These are phyloP conservation scores for Chaetomium sp. DNA, from an alignment of 2,329 filamentous ascomycete genomes.

Conservation along the genomic window DNA sequence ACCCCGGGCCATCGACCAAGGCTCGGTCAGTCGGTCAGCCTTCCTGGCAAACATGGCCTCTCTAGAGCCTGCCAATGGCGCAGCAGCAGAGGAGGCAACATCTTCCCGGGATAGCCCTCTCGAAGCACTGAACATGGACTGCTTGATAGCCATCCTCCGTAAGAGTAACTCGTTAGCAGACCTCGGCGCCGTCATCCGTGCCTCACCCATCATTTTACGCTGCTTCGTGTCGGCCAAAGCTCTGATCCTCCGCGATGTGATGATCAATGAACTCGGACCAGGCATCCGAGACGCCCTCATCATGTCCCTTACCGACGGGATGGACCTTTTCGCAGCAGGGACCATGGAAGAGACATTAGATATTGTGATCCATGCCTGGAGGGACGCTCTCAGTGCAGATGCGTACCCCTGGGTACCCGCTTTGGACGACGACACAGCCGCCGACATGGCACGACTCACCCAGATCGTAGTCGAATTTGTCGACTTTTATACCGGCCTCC, in stretches of 20 bases:
- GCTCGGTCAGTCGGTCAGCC: too few species aligned
- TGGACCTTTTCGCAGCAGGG: background rate
- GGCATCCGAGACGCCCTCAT: background rate
- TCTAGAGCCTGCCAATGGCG: background rate
- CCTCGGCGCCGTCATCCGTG: slow-evolving; percentile 3
- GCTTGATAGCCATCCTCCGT: background rate
- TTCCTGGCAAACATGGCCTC: background rate
- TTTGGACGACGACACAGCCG: background rate
- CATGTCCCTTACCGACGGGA: background rate
- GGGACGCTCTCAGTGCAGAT: background rate
- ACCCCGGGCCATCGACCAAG: too few species aligned
- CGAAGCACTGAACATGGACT: slow-evolving; percentile 1
- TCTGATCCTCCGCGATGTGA: background rate
- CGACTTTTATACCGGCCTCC: background rate
- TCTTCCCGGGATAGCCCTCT: background rate
- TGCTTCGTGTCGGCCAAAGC: slow-evolving; percentile 1
- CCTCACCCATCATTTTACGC: background rate
- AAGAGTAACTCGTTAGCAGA: background rate
- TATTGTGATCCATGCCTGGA: background rate
- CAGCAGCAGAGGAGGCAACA: background rate
- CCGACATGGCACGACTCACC: background rate
- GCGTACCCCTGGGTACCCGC: background rate
- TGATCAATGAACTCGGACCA: slow-evolving; percentile 4
- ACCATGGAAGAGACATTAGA: background rate
- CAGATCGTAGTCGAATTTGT: background rate